Base-by-base conservation (phyloP, 768 basidiomycete species). In the Phaeotremella skinneri region DNA sequence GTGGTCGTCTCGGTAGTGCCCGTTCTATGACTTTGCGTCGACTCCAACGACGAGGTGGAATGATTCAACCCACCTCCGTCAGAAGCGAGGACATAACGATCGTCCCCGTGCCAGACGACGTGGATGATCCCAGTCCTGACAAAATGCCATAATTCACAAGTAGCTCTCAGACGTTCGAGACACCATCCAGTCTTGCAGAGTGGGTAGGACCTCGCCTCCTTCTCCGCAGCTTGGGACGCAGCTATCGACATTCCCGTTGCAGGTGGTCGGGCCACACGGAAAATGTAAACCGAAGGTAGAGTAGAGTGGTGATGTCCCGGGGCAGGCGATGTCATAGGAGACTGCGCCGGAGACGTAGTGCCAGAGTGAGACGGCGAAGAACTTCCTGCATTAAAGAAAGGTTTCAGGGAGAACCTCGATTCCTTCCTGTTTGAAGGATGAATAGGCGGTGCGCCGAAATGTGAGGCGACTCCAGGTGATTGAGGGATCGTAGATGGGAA, bases 91-190 rank as follows among this genome's bases (percentile, higher is more conserved):
- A 52, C 52, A 45, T 56, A 65, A 11, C 69, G 69, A 52, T 76
- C 75, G 56, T 87, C 89, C 62, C 93, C 91, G 56, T 90, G 87
- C 92, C 92, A 96, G 4, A 94, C 80, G 65, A 86, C 87, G 59
- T 91, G 90, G 20, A 94, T 81, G 54, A 96, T 80, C 9, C 87
- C 84, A 0, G 84, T 85, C 23, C 90, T 84, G 51, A 94, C 85
- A 68, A 89, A 94, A 17, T 87, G 84, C 91, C 91, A 96, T 14
- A 94, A 79, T 3, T 86, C 87, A 76, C 91, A 93, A n/a, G 91
- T 90, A 34, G 87, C 82, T 13, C 91, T 84, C 20, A 96, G 80
- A 6, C 92, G 84, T 4, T 83, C 79, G 16, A 94, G 80, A 74
- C 91, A 94, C 87, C 91, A 94, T n/a, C 88, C 86, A 17, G 83